Base-by-base conservation (phyloP, 441 rosid genomes). In the Rhodomyrtus psidioides region DNA sequence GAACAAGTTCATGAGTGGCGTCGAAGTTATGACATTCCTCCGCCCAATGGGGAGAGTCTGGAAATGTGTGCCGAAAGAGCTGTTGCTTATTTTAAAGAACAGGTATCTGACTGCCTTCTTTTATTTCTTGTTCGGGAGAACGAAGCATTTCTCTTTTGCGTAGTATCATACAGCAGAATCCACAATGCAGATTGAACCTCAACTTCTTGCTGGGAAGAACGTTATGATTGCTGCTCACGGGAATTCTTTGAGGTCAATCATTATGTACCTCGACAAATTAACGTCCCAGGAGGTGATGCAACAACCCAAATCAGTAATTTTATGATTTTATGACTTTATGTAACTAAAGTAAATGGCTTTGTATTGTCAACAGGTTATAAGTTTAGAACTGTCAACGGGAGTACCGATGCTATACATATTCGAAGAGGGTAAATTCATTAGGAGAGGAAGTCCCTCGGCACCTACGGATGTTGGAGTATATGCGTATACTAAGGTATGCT, bases 1-100 rank as follows among this genome's bases (percentile, higher is more conserved):
- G 96, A 96, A 75, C 91, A 95, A 90, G 98, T 98, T 88, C 98
- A 95, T 1, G 98, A 96, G 91, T 98, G 99, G 99, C 95, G 99
- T 83, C 90, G 99, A 87, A 97, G 99, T 91, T 97, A 94, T 87
- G 96, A 95, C 85, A 97, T 93, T 82, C 98, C 98, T 89, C 99
- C 99, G 13, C 98, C 99, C 1, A 92, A 93, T 65, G 99, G 99
- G 12, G 99, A 97, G 92, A 97, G 99, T 89, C 93, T 98, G 92
- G 98, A 96, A 91, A 97, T 97, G 98, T 97, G 99, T 83, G 98
- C 99, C 86, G 86, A 94, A 89, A 93, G 99, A 93, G 99, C 99
- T 55, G 99, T 97, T 12, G 96, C 99, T 86, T 96, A 96, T 89
- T 97, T 97, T 85, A 93, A 49, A 91, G 98, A 97, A 82, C 89